Evolutionary conservation across 306 rosid species (phyloP), one percentile per base, ranked within the genome.

Genomic region (Cajanus cajan): DNA sequence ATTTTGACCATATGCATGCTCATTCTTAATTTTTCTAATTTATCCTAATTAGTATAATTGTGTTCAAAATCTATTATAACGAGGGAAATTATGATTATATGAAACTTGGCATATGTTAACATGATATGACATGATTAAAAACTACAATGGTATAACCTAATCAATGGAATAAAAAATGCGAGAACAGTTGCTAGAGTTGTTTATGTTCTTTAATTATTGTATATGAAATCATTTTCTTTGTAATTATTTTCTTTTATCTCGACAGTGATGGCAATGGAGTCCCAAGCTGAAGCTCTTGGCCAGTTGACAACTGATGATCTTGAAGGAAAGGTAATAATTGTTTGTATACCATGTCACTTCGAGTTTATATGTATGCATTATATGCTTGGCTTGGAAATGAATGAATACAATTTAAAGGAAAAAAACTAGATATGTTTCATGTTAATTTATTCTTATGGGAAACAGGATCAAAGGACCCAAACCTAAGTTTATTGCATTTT

Each of bases 281-380:
- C 98, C 61, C 92, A 92, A 82, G 97, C 96, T 43, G 97, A 94
- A 87, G 98, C 98, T 87, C 88, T 94, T 71, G 97, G 97, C 57
- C 98, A 92, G 80, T 78, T 94, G 88, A 92, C 98, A 34, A 79
- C 64, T 68, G 97, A 94, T 71, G 98, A 94, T 88, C 89, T 94
- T 47, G 98, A 90, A 80, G 97, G 93, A 82, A 94, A 90, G 96
- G 98, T 90, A 87, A 76, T 69, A 78, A 64, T 48, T 44, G 4
- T 43, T 67, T 58, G n/a, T 36, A 12, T 41, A 44, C 78, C 21
- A 28, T 41, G 24, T 36, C 11, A 61, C 15, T 78, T 52, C 5
- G 9, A 28, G 59, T 79, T 71, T 72, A 33, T 69, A 48, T 74
- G 18, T 39, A 41, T 51, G 70, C 86, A 84, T 68, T 91, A 83